Evolutionary conservation across 345 rosid genomes (phyloP), one percentile per base, ranked within the genome.

Genomic region (Eucalyptus dawsonii): DNA sequence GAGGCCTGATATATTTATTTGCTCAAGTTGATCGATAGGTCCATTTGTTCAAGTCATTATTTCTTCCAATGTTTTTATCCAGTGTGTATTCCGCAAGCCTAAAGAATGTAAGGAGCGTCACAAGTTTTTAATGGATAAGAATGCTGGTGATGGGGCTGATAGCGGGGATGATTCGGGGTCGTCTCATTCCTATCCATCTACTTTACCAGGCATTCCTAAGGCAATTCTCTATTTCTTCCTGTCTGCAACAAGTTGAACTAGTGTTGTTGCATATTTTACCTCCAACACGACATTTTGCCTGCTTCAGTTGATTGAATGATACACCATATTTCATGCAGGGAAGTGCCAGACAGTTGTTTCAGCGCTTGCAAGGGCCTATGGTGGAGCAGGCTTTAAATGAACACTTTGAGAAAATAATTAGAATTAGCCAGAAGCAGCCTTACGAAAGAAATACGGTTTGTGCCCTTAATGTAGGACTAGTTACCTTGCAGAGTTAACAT

Each of bases 191-290:
- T 98, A 98, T 92, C 99, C 99, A 80, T 98, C 99, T 89, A 97
- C 99, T 89, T 94, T 98, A 91, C 99, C 99, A 91, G 99, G 99
- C 94, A 98, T 98, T 86, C 99, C 99, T 8, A 96, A 96, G 99
- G 99, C 95, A 91, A 89, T 90, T 86, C 80, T 86, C 37, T 90
- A 88, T 88, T 50, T 60, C 67, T 87, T 53, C 60, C 67, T n/a
- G 45, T 87, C 47, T 54, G 67, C 27, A 53, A 51, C 83, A 76
- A 76, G 85, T 40, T 76, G 85, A 76, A 76, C 47, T 11, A 76
- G 29, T 11, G 47, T 76, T 37, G 42, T 76, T 76, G 85, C 85
- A 21, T 11, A 37, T 76, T 37, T 76, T 76, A 76, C 85, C 85
- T 37, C 29, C 85, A 76, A 21, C 47, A 76, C 3, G 3, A 37